Conservation (phyloP, 371 early-diverging fungal species). For the Basidiobolus meristosporus region DNA sequence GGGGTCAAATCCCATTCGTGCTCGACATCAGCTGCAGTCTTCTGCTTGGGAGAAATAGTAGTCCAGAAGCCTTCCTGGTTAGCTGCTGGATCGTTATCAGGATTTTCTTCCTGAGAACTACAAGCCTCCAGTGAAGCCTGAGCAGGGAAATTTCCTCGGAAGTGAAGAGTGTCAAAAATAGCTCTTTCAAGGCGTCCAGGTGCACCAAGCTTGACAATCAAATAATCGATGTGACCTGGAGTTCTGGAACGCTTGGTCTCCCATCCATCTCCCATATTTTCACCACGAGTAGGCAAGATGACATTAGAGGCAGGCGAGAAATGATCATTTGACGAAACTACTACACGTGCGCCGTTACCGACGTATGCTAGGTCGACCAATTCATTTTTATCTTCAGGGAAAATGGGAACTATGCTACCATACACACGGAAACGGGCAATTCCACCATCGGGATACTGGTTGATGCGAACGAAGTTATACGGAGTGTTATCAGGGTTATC, state of each 20-base stretch:
- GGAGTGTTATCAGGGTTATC: too few relatives aligned
- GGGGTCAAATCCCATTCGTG: too few relatives aligned
- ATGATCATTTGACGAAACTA: too few relatives aligned
- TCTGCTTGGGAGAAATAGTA: too few relatives aligned
- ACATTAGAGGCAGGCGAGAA: too few relatives aligned
- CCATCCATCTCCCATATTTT: conserved; percentile 54
- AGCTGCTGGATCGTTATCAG: neutral
- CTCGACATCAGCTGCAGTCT: too few relatives aligned
- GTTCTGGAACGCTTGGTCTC: conserved; percentile 46
- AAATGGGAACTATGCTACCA: conserved; percentile 51
- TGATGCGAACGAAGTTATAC: too few relatives aligned
- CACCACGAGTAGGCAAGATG: too few relatives aligned
- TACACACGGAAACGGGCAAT: conserved; percentile 65
- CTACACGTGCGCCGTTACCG: too few relatives aligned
- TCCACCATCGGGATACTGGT: too few relatives aligned
- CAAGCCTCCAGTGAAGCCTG: conserved; percentile 35
- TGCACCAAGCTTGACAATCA: conserved; percentile 45
- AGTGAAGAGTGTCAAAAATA: conserved; percentile 64
- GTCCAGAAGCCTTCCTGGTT: too few relatives aligned
- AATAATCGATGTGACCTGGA: conserved; percentile 44
- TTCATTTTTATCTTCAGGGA: conserved; percentile 26
- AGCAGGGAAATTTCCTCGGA: too few relatives aligned
- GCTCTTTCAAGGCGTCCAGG: conserved; percentile 45
- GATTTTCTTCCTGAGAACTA: conserved; percentile 7
- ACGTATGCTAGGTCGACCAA: conserved; percentile 51